Evolutionary conservation across 176 grass and related monocot species (phyloP), one percentile per base, ranked within the genome.

Genomic region (Musa acuminata): DNA sequence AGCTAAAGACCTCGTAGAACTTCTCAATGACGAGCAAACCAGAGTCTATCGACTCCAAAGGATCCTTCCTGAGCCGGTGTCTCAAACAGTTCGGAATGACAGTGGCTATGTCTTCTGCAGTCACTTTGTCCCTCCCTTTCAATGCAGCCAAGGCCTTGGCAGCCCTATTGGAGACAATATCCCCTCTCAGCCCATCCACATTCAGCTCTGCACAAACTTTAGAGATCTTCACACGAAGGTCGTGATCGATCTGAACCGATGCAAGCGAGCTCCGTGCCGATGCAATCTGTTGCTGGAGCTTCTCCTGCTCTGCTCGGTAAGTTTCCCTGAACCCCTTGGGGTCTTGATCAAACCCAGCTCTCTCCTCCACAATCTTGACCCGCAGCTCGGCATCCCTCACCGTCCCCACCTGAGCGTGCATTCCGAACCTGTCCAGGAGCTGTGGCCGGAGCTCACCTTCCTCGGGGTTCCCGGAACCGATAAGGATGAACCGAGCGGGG

Each of bases 11-110:
- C 78, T 99, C 95, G 51, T 99, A 99, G 67, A 99, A 99, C 84
- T 99, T 99, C 84, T 99, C 95, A 16, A 89, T 77, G 14, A 99
- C 84, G 11, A 94, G 95, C 78, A 94, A 89, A 12, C 95, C 95
- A 0, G 95, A 99, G 69, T 99, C 95, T 19, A 99, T 94, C 0
- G 94, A 99, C 64, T 99, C 95, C 0, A 99, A 83, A 1, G 95
- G 95, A 71, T 99, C 95, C 79, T 99, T 99, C 67, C 95, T 72
- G 23, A 99, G 90, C 75, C 95, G 86, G 85, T 99, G 95, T 86
- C 95, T 94, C 78, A 99, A 87, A 77, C 90, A 91, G 79, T 94
- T 99, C 51, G 95, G 95, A 60, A 99, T 94, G 29, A 99, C 95
- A 1, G 90, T 99, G 1, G 88, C 90, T 53, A 99, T 99, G 73